phyloP scores from a whole-genome alignment of 805 yeast species.

The Wickerhamomyces pijperi region DNA sequence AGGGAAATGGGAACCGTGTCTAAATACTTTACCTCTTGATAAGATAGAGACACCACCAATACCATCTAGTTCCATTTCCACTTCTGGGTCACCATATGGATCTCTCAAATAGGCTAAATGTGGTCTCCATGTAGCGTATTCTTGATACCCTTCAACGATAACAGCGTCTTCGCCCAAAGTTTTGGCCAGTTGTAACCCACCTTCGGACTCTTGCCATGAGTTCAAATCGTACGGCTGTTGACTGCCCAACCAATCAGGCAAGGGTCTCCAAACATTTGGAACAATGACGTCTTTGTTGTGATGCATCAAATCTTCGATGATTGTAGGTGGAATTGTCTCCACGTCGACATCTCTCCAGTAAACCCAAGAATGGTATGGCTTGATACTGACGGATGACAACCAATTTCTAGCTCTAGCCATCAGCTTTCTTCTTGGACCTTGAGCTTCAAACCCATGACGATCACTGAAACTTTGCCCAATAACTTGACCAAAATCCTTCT shows the following conservation, averaged over 20 bases:
- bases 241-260: slow-evolving; percentile 79
- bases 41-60: slow-evolving; percentile 95
- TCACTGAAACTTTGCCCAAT: slow-evolving; percentile 91
- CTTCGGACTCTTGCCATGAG: slow-evolving; percentile 80
- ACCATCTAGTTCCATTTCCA: slow-evolving; percentile 89
- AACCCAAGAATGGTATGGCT: slow-evolving; percentile 91
- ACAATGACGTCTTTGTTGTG: slow-evolving; percentile 88
- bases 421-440: slow-evolving; percentile 87
- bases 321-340: slow-evolving; percentile 75
- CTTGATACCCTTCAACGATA: slow-evolving; percentile 94
- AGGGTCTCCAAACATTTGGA: slow-evolving; percentile 89
- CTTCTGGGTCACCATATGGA: slow-evolving; percentile 90
- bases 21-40: slow-evolving; percentile 79
- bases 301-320: slow-evolving; percentile 86
- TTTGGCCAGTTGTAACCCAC: slow-evolving; percentile 67
- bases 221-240: slow-evolving; percentile 80
- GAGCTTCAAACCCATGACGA: slow-evolving; percentile 93
- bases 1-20: slow-evolving; percentile 91
- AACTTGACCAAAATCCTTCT: slow-evolving; percentile 87
- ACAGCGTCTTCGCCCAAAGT: slow-evolving; percentile 86
- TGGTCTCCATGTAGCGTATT: slow-evolving; percentile 97
- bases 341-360: slow-evolving; percentile 98
- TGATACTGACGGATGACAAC: slow-evolving; percentile 78
- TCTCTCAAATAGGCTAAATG: slow-evolving; percentile 92
- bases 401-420: slow-evolving; percentile 97